Base-by-base conservation (phyloP, 352 stramenopile genomes). In the Pythium scleroteichum region DNA sequence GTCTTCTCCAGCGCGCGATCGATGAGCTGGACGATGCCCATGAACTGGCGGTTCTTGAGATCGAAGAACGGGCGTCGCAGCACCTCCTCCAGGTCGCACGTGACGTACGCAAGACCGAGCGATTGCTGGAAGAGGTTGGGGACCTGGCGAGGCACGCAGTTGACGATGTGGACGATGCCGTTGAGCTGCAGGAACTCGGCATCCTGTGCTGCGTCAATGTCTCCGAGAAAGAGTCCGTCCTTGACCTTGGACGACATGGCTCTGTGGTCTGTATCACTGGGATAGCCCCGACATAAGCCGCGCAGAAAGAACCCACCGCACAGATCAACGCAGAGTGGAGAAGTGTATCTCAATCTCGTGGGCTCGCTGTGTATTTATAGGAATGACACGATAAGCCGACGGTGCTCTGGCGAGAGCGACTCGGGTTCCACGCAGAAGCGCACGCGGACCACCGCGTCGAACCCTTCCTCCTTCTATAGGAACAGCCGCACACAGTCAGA, bases 191-290 rank as follows among this genome's bases (percentile, higher is more conserved):
- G 74, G 72, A 98, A 98, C 53, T 97, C 92, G 42, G 85, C 76
- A 62, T 97, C 92, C 66, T 97, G 90, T 33, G 83, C 90, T n/a
- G 87, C 85, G 46, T 97, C 88, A 20, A 93, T 85, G 68, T 98
- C 92, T 61, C 91, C 92, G 68, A 98, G 93, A 75, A 98, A 98
- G 46, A 98, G 79, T 8, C 89, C 89, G 75, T 98, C 92, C 73
- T 96, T 97, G 64, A 98, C 91, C 71, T 97, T 97, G 29, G 90
- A 96, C 58, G 92, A 95, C 90, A 98, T 98, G 44, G 26, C 23
- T 29, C 2, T 13, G 17, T 40, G 32, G 29, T 35, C 29, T 10
- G 29, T 35, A 35, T 35, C 29, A 35, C 5, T 5, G 29, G 10
- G 29, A 35, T 35, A 35, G 29, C 5, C 5, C 10, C 29, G 29